Conservation (phyloP, 495 filamentous ascomycete species). For the Daldinia caldariorum region DNA sequence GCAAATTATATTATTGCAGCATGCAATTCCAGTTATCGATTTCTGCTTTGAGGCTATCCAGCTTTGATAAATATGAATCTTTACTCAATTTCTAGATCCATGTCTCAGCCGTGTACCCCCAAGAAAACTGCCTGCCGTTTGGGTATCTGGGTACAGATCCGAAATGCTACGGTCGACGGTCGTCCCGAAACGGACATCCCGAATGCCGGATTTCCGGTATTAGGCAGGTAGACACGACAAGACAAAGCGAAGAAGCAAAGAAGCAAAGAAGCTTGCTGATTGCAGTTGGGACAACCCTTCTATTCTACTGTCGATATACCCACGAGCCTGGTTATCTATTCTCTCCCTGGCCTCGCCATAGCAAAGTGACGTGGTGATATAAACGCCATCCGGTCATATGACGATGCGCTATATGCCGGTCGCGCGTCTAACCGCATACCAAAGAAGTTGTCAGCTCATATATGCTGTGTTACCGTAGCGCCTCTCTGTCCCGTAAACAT, state of each 20-base stretch:
- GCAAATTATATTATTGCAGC: constrained; percentile 1
- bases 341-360: constrained; percentile 15
- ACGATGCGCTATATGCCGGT: constrained; percentile 18
- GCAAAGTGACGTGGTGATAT: constrained; percentile 9
- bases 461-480: constrained; percentile 33
- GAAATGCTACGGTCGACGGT: neutral
- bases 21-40: neutral
- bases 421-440: constrained; percentile 35
- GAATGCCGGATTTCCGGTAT: constrained; percentile 28
- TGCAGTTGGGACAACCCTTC: constrained; percentile 2
- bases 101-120: constrained; percentile 1
- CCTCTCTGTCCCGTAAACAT: constrained; percentile 26
- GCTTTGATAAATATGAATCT: neutral
- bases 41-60: constrained; percentile 1
- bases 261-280: constrained; percentile 17
- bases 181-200: constrained; percentile 37
- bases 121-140: constrained; percentile 11
- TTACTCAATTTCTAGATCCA: constrained; percentile 13
- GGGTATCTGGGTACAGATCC: neutral
- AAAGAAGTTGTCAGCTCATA: constrained; percentile 30
- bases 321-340: neutral
- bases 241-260: constrained; percentile 7
- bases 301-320: neutral
- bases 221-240: neutral
- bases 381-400: constrained; percentile 30